Percentiles rank a stretch among this genome's conserved stretches.
These are phyloP conservation scores for Zygosaccharomyces bisporus DNA, from an alignment of 805 yeast species.

Conservation along the genomic window DNA sequence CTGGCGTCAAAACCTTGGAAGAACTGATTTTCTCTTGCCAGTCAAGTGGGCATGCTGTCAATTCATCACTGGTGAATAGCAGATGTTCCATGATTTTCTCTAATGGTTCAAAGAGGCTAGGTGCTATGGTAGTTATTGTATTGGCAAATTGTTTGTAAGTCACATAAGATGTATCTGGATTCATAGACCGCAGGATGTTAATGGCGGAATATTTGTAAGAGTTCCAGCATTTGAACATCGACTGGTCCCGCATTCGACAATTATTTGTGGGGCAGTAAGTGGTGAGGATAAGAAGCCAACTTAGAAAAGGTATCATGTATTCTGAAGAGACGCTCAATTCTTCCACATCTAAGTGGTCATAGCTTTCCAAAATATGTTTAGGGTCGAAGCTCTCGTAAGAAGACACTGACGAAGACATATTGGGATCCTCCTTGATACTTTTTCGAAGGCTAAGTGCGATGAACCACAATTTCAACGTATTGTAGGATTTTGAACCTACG, in stretches of 20 bases:
- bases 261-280: slow-evolving; percentile 39
- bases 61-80: slow-evolving; percentile 34
- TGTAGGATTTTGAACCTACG: slow-evolving; percentile 37
- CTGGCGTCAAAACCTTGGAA: slow-evolving; percentile 32
- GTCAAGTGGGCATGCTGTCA: slow-evolving; percentile 15
- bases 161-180: slow-evolving; percentile 26
- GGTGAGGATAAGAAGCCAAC: slow-evolving; percentile 47
- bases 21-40: slow-evolving; percentile 8
- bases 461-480: slow-evolving; percentile 45
- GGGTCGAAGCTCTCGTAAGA: slow-evolving; percentile 18
- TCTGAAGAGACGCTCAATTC: slow-evolving; percentile 39
- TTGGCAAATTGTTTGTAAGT: slow-evolving; percentile 35
- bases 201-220: slow-evolving; percentile 44
- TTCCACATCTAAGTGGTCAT: slow-evolving; percentile 44
- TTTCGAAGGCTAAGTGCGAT: slow-evolving; percentile 40
- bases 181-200: slow-evolving; percentile 48
- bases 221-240: slow-evolving; percentile 38
- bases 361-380: slow-evolving; percentile 34
- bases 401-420: slow-evolving; percentile 12
- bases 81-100: slow-evolving; percentile 43
- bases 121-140: slow-evolving; percentile 37
- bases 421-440: slow-evolving; percentile 19
- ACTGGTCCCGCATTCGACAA: slow-evolving; percentile 25
- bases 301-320: slow-evolving; percentile 43
- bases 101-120: slow-evolving; percentile 45